Percentiles rank a stretch among this genome's conserved stretches.
These are phyloP conservation scores for Ambrosia trifida DNA, from an alignment of 129 eudicot species.

Conservation along the genomic window DNA sequence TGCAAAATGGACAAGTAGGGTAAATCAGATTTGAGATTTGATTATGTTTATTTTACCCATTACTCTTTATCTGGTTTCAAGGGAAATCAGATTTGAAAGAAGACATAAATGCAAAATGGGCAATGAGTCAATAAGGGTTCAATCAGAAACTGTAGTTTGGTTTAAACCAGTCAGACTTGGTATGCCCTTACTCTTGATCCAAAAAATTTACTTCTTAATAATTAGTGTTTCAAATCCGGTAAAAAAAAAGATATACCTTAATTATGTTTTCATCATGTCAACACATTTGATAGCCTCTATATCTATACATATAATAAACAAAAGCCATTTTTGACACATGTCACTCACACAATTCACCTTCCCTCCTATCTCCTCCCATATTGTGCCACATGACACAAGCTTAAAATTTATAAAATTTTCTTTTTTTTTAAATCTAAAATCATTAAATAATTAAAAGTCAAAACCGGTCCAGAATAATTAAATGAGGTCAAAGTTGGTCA, in stretches of 20 bases:
- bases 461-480: too few relatives aligned
- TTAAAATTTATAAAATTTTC: too few relatives aligned
- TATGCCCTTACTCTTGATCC: background rate
- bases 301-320: too few relatives aligned
- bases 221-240: background rate
- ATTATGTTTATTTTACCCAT: background rate
- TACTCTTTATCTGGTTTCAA: constrained; percentile 3
- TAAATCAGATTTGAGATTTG: too few relatives aligned
- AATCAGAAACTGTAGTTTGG: background rate
- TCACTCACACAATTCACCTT: too few relatives aligned
- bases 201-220: background rate
- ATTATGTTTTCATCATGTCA: background rate
- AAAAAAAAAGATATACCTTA: background rate
- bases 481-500: too few relatives aligned
- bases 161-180: background rate
- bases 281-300: background rate
- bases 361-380: too few relatives aligned
- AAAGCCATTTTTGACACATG: too few relatives aligned
- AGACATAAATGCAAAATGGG: background rate
- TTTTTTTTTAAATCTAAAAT: too few relatives aligned
- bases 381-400: too few relatives aligned
- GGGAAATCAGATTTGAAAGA: background rate
- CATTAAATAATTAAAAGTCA: too few relatives aligned
- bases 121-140: background rate
- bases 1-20: background rate